Evolutionary conservation across 768 basidiomycete species (phyloP), one percentile per base, ranked within the genome.

Genomic region (Suillus brevipes): DNA sequence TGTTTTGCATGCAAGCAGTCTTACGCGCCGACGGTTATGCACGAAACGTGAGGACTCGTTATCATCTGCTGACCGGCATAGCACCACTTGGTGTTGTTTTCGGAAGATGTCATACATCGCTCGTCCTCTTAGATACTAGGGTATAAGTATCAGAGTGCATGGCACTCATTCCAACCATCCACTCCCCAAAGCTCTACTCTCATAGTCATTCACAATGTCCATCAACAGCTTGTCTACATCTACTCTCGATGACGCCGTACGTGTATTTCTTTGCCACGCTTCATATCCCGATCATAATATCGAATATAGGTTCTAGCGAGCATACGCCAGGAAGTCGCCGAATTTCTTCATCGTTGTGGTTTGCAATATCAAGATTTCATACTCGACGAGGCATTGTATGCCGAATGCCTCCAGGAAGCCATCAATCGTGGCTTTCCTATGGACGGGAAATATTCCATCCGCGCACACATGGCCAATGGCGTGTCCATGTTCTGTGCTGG

Each of bases 401-500:
- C 36, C 16, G 57, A 67, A 10, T 74, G 72, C 61, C 63, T 38
- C 36, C 37, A 58, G n/a, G 70, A 69, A 40, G 72, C 71, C 6
- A 55, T 52, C 16, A 49, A 50, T 16, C 64, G 70, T 28, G 74
- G 74, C 3, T 73, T 69, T 59, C 58, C 65, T 20, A 45, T 71
- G 63, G 67, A 71, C 10, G 72, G 72, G 4, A 37, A 45, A 25
- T 37, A 43, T 23, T 65, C 65, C 45, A 57, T 75, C 45, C 55
- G 50, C 2, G 68, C 72, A 14, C 74, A 70, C 55, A 71, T 78
- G 37, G 68, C 72, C 7, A 61, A 64, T 13, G 76, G 77, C 6
- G 74, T 74, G 20, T 61, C 65, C 1, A 47, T 47, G n/a, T n/a
- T 47, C 10, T n/a, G 20, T n/a, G 2, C 9, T n/a, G 10, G 20